Evolutionary conservation across 495 filamentous ascomycete species (phyloP), one percentile per base, ranked within the genome.

Genomic region (Collariella sp.): DNA sequence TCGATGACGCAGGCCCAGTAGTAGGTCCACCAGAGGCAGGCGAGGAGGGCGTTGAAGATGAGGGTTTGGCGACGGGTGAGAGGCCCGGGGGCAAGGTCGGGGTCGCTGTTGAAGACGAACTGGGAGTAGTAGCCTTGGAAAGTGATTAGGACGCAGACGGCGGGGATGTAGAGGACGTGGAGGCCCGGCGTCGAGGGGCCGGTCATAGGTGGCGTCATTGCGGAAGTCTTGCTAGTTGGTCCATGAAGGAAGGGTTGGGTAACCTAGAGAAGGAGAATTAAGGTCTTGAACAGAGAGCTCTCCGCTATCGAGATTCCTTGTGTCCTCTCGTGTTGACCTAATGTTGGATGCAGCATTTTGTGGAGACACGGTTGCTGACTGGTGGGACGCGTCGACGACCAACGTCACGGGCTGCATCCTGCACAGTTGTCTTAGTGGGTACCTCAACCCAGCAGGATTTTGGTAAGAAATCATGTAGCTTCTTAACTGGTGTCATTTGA

Each of bases 91-190:
- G 86, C 75, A 34, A 93, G 81, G 57, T 82, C 75, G 7, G 68
- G 63, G 15, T 71, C 58, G 57, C 50, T 56, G n/a, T 78, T 67
- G 66, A 98, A 91, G 45, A 95, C 80, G 60, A 78, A 79, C 69
- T 96, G 93, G 1, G 91, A 89, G 16, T 78, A 77, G 75, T 91
- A 96, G 33, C 85, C 81, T 7, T 96, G 83, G 62, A 94, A 91
- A 57, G 68, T 67, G 59, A 95, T 88, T 29, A 95, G 72, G 5
- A 72, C 11, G 45, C 72, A 83, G 35, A 88, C 86, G n/a, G 71
- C 75, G 16, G 86, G 87, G 4, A 88, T 73, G 19, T 84, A 83
- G 45, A 88, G 72, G 38, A 67, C 58, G 49, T 75, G 70, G 45
- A 75, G 59, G 29, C 67, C 67, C 40, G 16, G 43, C 10, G 52